Evolutionary conservation across 202 grass and related monocot genomes (phyloP).

Genomic region (Zoysia matrella): DNA sequence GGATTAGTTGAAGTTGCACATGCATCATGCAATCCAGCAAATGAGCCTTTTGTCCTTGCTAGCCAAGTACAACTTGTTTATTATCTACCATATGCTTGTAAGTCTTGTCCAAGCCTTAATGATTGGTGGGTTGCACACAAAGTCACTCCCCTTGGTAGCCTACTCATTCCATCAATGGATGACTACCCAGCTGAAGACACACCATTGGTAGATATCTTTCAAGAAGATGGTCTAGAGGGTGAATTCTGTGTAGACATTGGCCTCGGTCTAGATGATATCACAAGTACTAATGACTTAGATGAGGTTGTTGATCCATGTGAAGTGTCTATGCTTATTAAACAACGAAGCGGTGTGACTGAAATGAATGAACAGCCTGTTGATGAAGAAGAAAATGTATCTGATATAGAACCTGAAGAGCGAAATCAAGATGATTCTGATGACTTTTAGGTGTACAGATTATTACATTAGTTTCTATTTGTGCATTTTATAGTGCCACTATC

Average conservation of each 20-base stretch:
- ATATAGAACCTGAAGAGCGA: not conserved
- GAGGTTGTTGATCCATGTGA: not conserved
- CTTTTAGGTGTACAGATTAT: not conserved
- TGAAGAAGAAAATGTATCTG: not conserved
- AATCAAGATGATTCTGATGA: not conserved
- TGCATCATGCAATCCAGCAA: too few species aligned
- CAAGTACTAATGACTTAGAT: not conserved
- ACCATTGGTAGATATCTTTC: not conserved
- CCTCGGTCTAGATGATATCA: not conserved
- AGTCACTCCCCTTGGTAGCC: not conserved
- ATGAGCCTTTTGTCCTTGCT: slow-evolving; percentile 14
- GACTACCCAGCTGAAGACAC: not conserved
- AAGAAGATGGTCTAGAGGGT: not conserved
- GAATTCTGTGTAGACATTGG: not conserved
- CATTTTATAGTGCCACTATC: too few species aligned
- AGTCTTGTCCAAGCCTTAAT: not conserved
- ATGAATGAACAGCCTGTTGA: not conserved
- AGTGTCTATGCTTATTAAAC: not conserved
- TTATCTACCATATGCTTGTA: slow-evolving; percentile 13
- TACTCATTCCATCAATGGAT: slow-evolving; percentile 1
- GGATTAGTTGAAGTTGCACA: slow-evolving; percentile 27
- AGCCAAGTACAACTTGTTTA: slow-evolving; percentile 10
- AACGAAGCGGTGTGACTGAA: not conserved
- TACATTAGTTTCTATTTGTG: too few species aligned
- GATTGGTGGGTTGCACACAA: slow-evolving; percentile 16